Base-by-base conservation (phyloP, 305 asterid species). In the Fraxinus greggii region DNA sequence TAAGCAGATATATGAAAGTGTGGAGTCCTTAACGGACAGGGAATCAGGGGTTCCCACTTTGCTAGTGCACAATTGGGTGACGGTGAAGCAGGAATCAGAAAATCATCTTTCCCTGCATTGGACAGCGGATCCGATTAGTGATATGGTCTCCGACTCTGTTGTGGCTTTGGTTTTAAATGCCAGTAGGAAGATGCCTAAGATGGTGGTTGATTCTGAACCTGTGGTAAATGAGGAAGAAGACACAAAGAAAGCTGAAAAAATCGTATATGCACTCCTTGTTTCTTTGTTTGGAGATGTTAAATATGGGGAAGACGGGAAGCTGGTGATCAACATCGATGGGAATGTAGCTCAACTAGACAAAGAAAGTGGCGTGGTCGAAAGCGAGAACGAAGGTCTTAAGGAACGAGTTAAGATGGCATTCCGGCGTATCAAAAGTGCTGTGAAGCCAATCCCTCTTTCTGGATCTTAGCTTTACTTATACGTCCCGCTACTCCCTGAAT, bases 91-190 rank as follows among this genome's bases (percentile, higher is more conserved):
- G 75, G 98, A 96, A 79, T 90, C 99, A 0, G 98, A 93, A 86
- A 90, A 93, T 72, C 98, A 94, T 67, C 80, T 96, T n/a, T 96
- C 99, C 0, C 82, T 96, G 84, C 98, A 94, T 77, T 96, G 99
- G 99, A 23, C 90, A 19, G 99, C 98, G 0, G 99, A 96, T 78
- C 99, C 99, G 2, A 90, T 96, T 75, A 91, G 94, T 81, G 99
- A 96, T 83, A 93, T 96, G 98, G 98, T 96, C 31, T 91, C 99
- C 1, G 98, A 96, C 86, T 96, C 99, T 1, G 81, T 96, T 0
- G 98, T 96, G 80, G 95, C 99, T 65, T 87, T 96, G 42, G 90
- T 96, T 85, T 84, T 93, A 24, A 96, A 94, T 84, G 99, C 97
- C 26, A 89, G 97, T 79, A 86, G 97, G 69, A 97, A 92, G 45